Conservation (phyloP, 495 filamentous ascomycete species). For the Hypoxylon trugodes region DNA sequence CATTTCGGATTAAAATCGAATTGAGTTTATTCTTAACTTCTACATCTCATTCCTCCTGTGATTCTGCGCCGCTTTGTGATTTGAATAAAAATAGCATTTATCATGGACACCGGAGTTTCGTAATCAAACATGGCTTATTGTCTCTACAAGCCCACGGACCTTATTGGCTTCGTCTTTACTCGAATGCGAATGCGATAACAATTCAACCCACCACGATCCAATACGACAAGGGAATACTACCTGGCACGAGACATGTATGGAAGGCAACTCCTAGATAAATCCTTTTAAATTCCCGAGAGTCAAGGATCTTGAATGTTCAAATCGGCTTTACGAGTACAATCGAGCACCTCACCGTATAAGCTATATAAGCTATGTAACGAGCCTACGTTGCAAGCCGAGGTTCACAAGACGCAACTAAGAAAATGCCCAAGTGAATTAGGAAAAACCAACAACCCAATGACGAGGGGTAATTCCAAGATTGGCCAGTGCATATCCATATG, state of each 20-base stretch:
- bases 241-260: neutral
- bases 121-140: too few species aligned
- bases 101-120: too few species aligned
- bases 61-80: too few species aligned
- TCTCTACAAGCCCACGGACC: too few species aligned
- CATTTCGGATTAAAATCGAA: too few species aligned
- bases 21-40: too few species aligned
- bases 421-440: slow-evolving; percentile 5
- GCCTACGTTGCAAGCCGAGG: slow-evolving; percentile 37
- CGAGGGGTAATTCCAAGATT: slow-evolving; percentile 23
- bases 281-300: neutral
- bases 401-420: neutral
- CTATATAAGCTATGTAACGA: neutral
- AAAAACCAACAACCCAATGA: slow-evolving; percentile 12
- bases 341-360: neutral
- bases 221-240: neutral
- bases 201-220: neutral
- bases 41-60: too few species aligned
- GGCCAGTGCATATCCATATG: neutral
- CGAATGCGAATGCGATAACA: slow-evolving; percentile 7
- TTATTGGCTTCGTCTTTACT: too few species aligned
- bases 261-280: slow-evolving; percentile 1
- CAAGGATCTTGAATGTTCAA: neutral
- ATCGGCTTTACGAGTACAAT: neutral
- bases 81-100: too few species aligned